These are phyloP conservation scores for Pseudocercospora eumusae DNA, from an alignment of 2,329 filamentous ascomycete species.

Conservation along the genomic window DNA sequence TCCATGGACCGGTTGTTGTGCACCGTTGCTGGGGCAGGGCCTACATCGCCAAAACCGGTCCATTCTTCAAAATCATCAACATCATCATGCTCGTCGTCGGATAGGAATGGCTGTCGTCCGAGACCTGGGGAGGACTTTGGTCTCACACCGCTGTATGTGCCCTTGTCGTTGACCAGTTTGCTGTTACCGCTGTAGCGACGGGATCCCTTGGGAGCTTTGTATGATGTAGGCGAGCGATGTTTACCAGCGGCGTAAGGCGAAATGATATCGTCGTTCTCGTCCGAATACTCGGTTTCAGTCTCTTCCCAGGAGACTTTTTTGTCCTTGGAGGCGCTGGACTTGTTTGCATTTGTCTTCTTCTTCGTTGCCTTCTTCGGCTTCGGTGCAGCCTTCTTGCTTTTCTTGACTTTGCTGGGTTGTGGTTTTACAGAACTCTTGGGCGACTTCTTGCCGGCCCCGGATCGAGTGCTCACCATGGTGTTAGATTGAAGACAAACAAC, in stretches of 20 bases:
- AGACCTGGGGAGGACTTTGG: not conserved
- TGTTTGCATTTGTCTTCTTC: not conserved
- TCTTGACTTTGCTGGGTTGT: not conserved
- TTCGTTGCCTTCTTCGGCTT: not conserved
- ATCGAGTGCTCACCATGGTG: not conserved
- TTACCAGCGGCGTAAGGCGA: not conserved
- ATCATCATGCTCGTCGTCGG: not conserved
- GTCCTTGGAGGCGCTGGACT: not conserved
- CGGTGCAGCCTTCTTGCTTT: not conserved
- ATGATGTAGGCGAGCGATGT: not conserved
- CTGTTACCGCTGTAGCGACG: not conserved
- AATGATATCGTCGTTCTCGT: not conserved
- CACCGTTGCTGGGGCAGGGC: not conserved
- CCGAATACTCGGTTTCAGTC: not conserved
- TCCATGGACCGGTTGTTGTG: too few species aligned
- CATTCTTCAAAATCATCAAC: not conserved
- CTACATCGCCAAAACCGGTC: not conserved
- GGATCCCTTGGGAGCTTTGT: not conserved
- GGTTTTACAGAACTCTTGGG: not conserved
- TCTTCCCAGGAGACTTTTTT: not conserved
- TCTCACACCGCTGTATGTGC: not conserved
- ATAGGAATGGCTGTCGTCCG: not conserved
- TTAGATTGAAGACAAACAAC: not conserved
- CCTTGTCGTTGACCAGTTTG: not conserved
- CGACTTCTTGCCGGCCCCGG: not conserved